These are phyloP conservation scores for Sungouiella blattae DNA, from an alignment of 805 yeast genomes.

Conservation along the genomic window DNA sequence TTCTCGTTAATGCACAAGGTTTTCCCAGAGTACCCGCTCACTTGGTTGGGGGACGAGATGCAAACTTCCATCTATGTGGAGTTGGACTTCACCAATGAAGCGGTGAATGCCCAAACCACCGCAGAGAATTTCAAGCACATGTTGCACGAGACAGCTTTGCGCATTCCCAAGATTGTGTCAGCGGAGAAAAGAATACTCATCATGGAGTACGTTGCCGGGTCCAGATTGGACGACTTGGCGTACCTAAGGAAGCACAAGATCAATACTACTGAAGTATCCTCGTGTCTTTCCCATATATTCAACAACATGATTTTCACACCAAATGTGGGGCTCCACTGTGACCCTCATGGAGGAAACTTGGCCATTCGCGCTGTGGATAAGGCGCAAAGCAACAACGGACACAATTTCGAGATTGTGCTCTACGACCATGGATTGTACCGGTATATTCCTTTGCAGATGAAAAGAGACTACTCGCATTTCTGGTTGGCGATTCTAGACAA, in stretches of 20 bases:
- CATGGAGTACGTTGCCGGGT: slow-evolving; percentile 85
- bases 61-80: slow-evolving; percentile 86
- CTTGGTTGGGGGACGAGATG: slow-evolving; percentile 95
- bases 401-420: slow-evolving; percentile 85
- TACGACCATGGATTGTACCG: slow-evolving; percentile 96
- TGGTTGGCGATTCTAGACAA: slow-evolving; percentile 87
- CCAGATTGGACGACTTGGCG: slow-evolving; percentile 71
- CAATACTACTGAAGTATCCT: slow-evolving; percentile 72
- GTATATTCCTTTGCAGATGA: slow-evolving; percentile 69
- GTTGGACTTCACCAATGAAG: slow-evolving; percentile 83
- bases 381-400: slow-evolving; percentile 30
- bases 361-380: slow-evolving; percentile 57
- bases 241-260: slow-evolving; percentile 63
- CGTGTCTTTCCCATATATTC: slow-evolving; percentile 85
- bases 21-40: slow-evolving; percentile 90
- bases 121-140: slow-evolving; percentile 58
- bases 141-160: slow-evolving; percentile 63
- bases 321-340: slow-evolving; percentile 89
- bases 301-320: slow-evolving; percentile 95
- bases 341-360: slow-evolving; percentile 96
- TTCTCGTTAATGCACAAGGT: slow-evolving; percentile 69
- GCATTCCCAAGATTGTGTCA: slow-evolving; percentile 69
- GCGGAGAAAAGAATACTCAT: slow-evolving; percentile 71
- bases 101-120: slow-evolving; percentile 73
- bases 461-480: slow-evolving; percentile 81